Evolutionary conservation across 768 basidiomycete genomes (phyloP), one percentile per base, ranked within the genome.

Genomic region (Steccherinum ochraceum): DNA sequence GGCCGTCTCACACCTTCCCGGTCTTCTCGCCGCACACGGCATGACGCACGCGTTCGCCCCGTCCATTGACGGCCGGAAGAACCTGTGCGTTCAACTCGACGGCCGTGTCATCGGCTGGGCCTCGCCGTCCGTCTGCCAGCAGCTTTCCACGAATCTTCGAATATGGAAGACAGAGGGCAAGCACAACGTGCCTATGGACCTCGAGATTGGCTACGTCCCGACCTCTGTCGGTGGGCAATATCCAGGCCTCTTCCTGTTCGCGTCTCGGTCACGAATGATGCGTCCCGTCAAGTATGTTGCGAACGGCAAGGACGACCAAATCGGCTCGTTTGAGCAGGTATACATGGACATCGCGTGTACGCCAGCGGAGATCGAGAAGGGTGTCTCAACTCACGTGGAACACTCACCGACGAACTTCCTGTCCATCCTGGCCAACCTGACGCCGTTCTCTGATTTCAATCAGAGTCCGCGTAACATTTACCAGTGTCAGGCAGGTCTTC

Each of bases 401-500:
- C 86, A 92, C 61, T 77, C 89, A 39, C 91, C 96, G 3, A 97
- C 96, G 5, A 94, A 92, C 66, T 93, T 99, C 67, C 70, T 99
- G 49, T 95, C 92, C 2, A 95, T 99, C 60, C 78, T 99, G 55
- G 96, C 96, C 42, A 97, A 98, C 66, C 75, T 99, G 57, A 99
- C 95, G 0, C 96, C 96, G 0, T 99, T 99, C 74, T 97, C 94
- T 40, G 95, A 99, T 68, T 99, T 98, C 72, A 99, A 99, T 67
- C 96, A 98, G 74, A 88, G 85, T 70, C 90, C 90, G 23, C 81
- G 90, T 62, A 93, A 93, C 61, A 93, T 93, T 50, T 93, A 93
- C 61, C 89, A 95, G 65, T 96, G 93, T 68, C 91, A 92, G 78
- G 88, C 89, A 60, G 25, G 66, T 58, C 5, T 13, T 43, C 30